phyloP scores from a whole-genome alignment of 306 rosid species.

The Rosa lucieae region DNA sequence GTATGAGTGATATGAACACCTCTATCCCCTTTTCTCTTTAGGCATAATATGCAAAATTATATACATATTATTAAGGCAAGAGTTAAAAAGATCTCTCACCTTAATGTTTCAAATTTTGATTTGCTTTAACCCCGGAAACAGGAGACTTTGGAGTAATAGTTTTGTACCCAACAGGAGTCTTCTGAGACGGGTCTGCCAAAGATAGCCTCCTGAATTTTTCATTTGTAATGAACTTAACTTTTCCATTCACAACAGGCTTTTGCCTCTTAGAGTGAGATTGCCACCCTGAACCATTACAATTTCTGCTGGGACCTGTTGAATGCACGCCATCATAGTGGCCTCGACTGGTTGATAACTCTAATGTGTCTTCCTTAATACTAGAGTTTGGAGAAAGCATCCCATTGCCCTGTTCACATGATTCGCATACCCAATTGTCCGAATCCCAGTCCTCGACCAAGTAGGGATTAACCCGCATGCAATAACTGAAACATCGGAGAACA shows the following conservation, averaged over 20 bases:
- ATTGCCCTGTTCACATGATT: slow-evolving; percentile 32
- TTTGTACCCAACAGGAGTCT: slow-evolving; percentile 18
- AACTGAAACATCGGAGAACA: too few relatives aligned
- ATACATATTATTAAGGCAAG: background rate
- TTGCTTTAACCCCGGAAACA: slow-evolving; percentile 7
- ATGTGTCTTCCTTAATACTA: slow-evolving; percentile 1
- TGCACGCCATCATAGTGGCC: background rate
- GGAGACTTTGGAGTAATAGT: slow-evolving; percentile 15
- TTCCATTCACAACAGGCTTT: too few relatives aligned
- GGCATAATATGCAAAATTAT: background rate
- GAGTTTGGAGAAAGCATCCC: slow-evolving; percentile 6
- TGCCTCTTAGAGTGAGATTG: too few relatives aligned
- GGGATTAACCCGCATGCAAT: too few relatives aligned
- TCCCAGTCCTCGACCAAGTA: too few relatives aligned
- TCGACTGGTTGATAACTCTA: background rate
- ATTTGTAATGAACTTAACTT: slow-evolving; percentile 49
- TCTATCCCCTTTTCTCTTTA: background rate
- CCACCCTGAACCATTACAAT: too few relatives aligned
- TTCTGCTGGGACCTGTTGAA: background rate
- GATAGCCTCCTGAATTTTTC: slow-evolving; percentile 45
- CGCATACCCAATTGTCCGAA: slow-evolving; percentile 59
- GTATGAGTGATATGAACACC: background rate
- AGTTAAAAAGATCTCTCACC: slow-evolving; percentile 34
- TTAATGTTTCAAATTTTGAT: slow-evolving; percentile 25
- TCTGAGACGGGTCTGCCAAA: background rate